Base-by-base conservation (phyloP, 1,139 yeast genomes). In the Geotrichum fermentans region DNA sequence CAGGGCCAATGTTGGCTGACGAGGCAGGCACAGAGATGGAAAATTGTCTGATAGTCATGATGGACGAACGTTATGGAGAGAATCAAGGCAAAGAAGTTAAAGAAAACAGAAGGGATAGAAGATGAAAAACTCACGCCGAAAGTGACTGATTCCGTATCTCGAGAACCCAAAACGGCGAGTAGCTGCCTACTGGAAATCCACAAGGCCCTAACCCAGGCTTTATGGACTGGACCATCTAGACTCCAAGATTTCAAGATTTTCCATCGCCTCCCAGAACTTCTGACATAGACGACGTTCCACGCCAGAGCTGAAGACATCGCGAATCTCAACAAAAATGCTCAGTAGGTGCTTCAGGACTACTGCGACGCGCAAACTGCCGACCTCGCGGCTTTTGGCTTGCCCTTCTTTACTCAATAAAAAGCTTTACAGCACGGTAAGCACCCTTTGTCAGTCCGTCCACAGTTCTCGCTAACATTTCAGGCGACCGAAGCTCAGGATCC, bases 1-100 rank as follows among this genome's bases (percentile, higher is more conserved):
- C 98, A 2, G 98, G 98, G 7, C 98, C 98, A 48, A 92, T 90
- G 64, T 92, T 92, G 61, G 98, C 98, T 43, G 96, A 86, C 2
- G 97, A 90, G 1, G 97, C 97, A 1, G 98, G 98, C 14, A 92
- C 96, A 52, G 78, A 80, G 61, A 90, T 79, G 20, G 56, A 47
- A 52, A 65, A 67, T 20, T 53, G 33, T 48, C 45, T 43, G 17
- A 40, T 41, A 14, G 44, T 30, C 43, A 45, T 49, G 7, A 22
- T 44, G 8, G 22, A 21, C 17, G 17, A 13, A 11, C 21, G 7
- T 16, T 29, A 21, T 20, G 30, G 29, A 24, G 30, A 37, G 17
- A 20, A 11, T n/a, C 17, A 3, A 36, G 20, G 14, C 7, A 38
- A 20, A 20, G 32, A 16, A 38, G n/a, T n/a, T n/a, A n/a, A n/a